Base-by-base conservation (phyloP, 2,329 filamentous ascomycete genomes). In the Neonectria ditissima region DNA sequence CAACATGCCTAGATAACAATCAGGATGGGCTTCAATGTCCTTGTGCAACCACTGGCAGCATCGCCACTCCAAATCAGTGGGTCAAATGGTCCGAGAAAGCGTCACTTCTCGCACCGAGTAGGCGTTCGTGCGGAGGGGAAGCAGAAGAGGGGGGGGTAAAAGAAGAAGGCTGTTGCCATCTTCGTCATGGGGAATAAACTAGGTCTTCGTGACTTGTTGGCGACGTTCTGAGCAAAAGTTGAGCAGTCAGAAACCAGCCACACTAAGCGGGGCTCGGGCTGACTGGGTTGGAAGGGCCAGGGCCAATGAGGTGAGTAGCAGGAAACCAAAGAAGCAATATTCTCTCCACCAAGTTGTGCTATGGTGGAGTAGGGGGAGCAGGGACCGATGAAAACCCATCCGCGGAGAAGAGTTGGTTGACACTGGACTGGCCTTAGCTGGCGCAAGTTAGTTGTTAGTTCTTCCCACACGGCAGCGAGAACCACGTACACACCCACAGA, bases 311-410 rank as follows among this genome's bases (percentile, higher is more conserved):
- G 55, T 60, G 37, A 55, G 63, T 32, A 48, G 26, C 20, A 26
- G 45, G 18, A 50, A 62, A 67, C 71, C 59, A 75, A 74, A 74
- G 71, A 74, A 74, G 73, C 70, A 74, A 74, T 72, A 60, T 65
- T 57, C 37, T 55, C 39, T 63, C 69, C 71, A 62, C 73, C 59
- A 24, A 55, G 32, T 32, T 61, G 44, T 60, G 62, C 59, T 53
- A 45, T 51, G 30, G 60, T 62, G 60, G 52, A 47, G 52, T 56
- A 43, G 55, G 47, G 47, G 50, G 62, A 59, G 62, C 62, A 54
- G 51, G 68, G 68, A 54, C 51, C 14, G 37, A 24, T 20, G 53
- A 41, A 52, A 58, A 43, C 51, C 48, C 48, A 52, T 50, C 47
- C 34, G 24, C 55, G 53, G 39, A 50, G 44, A 43, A 24, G 34